Percentiles rank a stretch among this genome's conserved stretches.
These are phyloP conservation scores for Teratosphaeria epicoccoides DNA, from an alignment of 2,329 filamentous ascomycete species.

Conservation along the genomic window DNA sequence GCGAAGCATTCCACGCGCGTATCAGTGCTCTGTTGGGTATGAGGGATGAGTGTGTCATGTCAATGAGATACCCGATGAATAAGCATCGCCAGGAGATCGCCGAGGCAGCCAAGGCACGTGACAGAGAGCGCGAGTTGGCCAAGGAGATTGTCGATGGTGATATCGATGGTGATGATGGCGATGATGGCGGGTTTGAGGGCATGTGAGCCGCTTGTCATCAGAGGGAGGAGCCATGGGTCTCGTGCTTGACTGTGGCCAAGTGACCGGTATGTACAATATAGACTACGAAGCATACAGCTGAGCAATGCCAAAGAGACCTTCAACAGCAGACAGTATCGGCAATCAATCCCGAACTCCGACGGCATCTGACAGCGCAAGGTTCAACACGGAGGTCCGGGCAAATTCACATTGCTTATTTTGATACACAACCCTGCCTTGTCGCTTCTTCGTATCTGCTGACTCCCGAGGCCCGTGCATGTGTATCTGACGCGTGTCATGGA, in stretches of 20 bases:
- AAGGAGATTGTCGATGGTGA: conserved; percentile 99
- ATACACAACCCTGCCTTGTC: too few relatives aligned
- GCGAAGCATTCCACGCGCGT: conserved; percentile 94
- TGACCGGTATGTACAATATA: neutral
- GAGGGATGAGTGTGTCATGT: conserved; percentile 98
- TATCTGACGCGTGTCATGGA: too few relatives aligned
- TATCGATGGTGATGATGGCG: conserved; percentile 86
- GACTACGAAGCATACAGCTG: neutral
- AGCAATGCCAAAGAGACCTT: neutral
- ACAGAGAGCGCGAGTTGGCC: conserved; percentile 89
- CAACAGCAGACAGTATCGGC: neutral
- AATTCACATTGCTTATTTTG: too few relatives aligned
- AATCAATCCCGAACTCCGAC: neutral
- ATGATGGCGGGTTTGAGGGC: conserved; percentile 85
- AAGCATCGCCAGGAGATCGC: conserved; percentile 94
- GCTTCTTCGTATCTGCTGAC: too few relatives aligned
- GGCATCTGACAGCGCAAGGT: too few relatives aligned
- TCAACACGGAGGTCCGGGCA: too few relatives aligned
- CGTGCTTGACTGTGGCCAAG: neutral
- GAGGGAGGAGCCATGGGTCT: neutral
- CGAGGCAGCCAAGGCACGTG: conserved; percentile 95
- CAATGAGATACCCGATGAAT: conserved; percentile 99
- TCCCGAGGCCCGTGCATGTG: too few relatives aligned
- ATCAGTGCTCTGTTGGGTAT: conserved; percentile 83
- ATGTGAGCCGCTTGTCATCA: conserved; percentile 49